phyloP scores from a whole-genome alignment of 1,139 yeast genomes.

The Yamadazyma pseudoaaseri region DNA sequence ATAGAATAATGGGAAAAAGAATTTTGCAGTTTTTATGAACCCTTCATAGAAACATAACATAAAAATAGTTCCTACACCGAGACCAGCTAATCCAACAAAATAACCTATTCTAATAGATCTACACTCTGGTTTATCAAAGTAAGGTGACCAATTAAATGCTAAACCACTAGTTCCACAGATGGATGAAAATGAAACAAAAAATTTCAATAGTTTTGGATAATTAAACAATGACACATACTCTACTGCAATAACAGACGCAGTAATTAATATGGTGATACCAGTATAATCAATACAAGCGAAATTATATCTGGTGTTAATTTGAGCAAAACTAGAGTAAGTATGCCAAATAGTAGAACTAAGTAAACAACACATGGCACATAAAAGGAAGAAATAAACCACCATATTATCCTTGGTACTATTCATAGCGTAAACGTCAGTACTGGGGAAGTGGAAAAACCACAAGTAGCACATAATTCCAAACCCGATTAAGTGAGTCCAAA shows the following conservation, averaged over 20 bases:
- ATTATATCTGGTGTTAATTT: slow-evolving; percentile 58
- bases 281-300: slow-evolving; percentile 95
- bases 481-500: slow-evolving; percentile 90
- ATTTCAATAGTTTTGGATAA: slow-evolving; percentile 46
- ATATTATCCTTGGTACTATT: slow-evolving; percentile 48
- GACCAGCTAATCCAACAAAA: slow-evolving; percentile 73
- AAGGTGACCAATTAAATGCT: slow-evolving; percentile 84
- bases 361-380: slow-evolving; percentile 76
- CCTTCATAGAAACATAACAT: slow-evolving; percentile 62
- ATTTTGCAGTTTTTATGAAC: slow-evolving; percentile 43
- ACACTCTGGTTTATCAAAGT: slow-evolving; percentile 84
- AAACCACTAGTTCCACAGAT: slow-evolving; percentile 73
- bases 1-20: slow-evolving; percentile 60
- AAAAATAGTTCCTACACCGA: slow-evolving; percentile 68
- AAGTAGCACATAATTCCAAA: slow-evolving; percentile 57
- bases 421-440: slow-evolving; percentile 36
- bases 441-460: slow-evolving; percentile 62
- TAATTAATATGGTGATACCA: slow-evolving; percentile 86
- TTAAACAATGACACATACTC: slow-evolving; percentile 78
- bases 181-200: slow-evolving; percentile 61
- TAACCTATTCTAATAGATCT: slow-evolving; percentile 79
- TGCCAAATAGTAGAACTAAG: slow-evolving; percentile 87
- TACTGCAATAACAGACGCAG: slow-evolving; percentile 85
- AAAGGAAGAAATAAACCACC: slow-evolving; percentile 61
- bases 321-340: slow-evolving; percentile 80